These are phyloP conservation scores for Clavispora vitiphila DNA, from an alignment of 805 yeast species.

Conservation along the genomic window DNA sequence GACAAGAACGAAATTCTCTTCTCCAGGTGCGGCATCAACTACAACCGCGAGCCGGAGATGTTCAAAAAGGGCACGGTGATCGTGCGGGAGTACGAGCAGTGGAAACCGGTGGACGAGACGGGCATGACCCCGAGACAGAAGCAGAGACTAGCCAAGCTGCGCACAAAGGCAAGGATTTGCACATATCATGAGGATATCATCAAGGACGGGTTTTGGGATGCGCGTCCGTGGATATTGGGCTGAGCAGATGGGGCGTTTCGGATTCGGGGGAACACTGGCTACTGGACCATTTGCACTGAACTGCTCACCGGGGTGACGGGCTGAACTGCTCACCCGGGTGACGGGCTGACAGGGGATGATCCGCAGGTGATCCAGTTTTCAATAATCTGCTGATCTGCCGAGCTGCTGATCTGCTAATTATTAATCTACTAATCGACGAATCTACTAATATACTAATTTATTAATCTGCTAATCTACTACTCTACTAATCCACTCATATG, in stretches of 20 bases:
- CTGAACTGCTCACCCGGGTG: too few relatives aligned
- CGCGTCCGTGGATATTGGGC: conserved; percentile 31
- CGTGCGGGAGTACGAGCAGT: conserved; percentile 42
- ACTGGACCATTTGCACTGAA: too few relatives aligned
- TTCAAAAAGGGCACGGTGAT: conserved; percentile 77
- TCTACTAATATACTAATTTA: too few relatives aligned
- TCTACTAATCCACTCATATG: too few relatives aligned
- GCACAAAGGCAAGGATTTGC: conserved; percentile 43
- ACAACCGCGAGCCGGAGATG: conserved; percentile 85
- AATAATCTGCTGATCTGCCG: too few relatives aligned
- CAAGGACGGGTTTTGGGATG: conserved; percentile 57
- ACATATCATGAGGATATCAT: conserved; percentile 58
- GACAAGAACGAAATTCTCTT: conserved; percentile 90
- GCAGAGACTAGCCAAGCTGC: conserved; percentile 44
- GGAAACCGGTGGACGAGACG: conserved; percentile 10
- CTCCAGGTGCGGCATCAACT: conserved; percentile 73
- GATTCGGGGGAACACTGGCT: too few relatives aligned
- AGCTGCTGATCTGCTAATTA: too few relatives aligned
- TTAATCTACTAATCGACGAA: too few relatives aligned
- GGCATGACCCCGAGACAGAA: conserved; percentile 39
- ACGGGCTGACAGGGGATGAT: too few relatives aligned
- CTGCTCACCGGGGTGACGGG: too few relatives aligned
- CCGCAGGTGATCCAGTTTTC: too few relatives aligned
- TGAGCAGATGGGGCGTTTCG: background rate
- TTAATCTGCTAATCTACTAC: too few relatives aligned